These are phyloP conservation scores for Trypanosoma rangeli DNA, from an alignment of 208 protist species.

Conservation along the genomic window DNA sequence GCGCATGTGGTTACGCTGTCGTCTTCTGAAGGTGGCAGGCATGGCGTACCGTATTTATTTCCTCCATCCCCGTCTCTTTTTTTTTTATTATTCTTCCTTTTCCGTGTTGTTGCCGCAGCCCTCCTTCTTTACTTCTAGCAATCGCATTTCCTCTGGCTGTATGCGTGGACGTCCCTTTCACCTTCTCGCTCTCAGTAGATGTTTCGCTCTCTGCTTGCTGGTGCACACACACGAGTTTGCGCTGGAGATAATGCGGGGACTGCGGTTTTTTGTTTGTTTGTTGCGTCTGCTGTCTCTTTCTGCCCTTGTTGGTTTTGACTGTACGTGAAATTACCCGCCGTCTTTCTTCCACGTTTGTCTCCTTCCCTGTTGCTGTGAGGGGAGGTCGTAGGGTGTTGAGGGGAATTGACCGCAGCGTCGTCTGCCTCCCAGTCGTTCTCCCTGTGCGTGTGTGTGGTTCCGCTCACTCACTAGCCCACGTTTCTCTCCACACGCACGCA, in stretches of 20 bases:
- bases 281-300: constrained; percentile 19
- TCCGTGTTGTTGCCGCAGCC: too few species aligned
- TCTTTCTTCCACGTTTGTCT: constrained; percentile 13
- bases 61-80: neutral
- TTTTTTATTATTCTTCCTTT: too few species aligned
- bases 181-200: too few species aligned
- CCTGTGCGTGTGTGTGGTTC: neutral
- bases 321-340: too few species aligned
- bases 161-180: neutral
- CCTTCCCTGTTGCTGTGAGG: neutral
- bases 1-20: too few species aligned
- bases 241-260: too few species aligned
- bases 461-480: too few species aligned
- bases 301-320: neutral
- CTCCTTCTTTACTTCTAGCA: too few species aligned
- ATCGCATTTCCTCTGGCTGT: too few species aligned
- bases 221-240: constrained; percentile 6
- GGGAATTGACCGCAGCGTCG: neutral
- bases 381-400: neutral
- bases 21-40: too few species aligned
- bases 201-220: neutral
- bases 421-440: neutral
- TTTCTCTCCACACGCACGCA: too few species aligned
- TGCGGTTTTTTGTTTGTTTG: constrained; percentile 7
- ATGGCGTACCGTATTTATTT: neutral